phyloP scores from a whole-genome alignment of 345 rosid species.

The Turritis glabra region DNA sequence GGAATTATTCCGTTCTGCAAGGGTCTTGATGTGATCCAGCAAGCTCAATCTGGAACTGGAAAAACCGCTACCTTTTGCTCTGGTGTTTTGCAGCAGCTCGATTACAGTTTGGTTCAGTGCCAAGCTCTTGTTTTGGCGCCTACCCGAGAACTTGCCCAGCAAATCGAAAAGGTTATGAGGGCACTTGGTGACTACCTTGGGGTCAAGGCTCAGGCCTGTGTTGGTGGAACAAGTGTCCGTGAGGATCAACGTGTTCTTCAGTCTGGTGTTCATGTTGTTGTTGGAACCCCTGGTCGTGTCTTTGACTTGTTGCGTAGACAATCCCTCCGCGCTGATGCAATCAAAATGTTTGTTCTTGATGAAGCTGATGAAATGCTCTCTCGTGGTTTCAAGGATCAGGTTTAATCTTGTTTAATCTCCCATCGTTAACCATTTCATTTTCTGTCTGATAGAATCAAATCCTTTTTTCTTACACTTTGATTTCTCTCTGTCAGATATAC shows the following conservation, averaged over 20 bases:
- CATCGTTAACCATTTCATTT: not conserved
- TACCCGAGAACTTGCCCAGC: conserved; percentile 91
- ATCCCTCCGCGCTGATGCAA: conserved; percentile 76
- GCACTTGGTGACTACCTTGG: conserved; percentile 93
- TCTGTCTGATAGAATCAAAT: not conserved
- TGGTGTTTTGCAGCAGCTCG: conserved; percentile 87
- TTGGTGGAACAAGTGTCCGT: conserved; percentile 94
- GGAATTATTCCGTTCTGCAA: conserved; percentile 93
- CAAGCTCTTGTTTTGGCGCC: conserved; percentile 92
- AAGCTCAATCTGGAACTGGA: conserved; percentile 96
- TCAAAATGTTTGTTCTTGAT: conserved; percentile 86
- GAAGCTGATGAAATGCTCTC: conserved; percentile 99
- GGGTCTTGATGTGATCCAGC: conserved; percentile 95
- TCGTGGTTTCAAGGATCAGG: conserved; percentile 96
- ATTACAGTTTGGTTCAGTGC: conserved; percentile 63
- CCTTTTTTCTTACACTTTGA: not conserved
- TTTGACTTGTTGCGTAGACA: conserved; percentile 93
- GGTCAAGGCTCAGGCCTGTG: conserved; percentile 93
- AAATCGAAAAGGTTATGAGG: conserved; percentile 96
- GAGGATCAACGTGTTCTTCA: conserved; percentile 93
- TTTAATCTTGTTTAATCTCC: not conserved
- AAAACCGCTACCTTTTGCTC: conserved; percentile 96
- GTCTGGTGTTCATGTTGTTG: conserved; percentile 93
- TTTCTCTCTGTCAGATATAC: conserved; percentile 55
- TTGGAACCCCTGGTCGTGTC: conserved; percentile 97